A percentile compares a stretch with the other conserved stretches of the same genome.
Conservation (phyloP, 2,329 filamentous ascomycete genomes). For the Sporothrix brunneoviolacea region DNA sequence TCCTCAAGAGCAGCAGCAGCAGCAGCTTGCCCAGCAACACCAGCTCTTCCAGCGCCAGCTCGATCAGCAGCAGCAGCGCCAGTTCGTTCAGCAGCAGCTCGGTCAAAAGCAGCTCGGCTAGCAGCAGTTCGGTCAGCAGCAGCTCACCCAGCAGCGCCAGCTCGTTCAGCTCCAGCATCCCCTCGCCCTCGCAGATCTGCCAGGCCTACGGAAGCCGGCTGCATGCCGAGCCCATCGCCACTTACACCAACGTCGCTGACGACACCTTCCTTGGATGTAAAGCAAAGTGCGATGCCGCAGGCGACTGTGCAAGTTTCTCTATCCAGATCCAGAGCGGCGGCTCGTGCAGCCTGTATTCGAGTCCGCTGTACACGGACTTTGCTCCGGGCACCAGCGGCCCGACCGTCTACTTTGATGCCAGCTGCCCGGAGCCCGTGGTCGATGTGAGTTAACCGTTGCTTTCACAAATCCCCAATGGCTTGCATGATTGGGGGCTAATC, state of each 20-base stretch:
- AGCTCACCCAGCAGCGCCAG: neutral
- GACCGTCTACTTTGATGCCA: conserved; percentile 3
- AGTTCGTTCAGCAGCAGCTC: no score
- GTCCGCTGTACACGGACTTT: neutral
- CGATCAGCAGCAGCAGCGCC: no score
- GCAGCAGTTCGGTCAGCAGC: no score
- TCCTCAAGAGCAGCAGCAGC: no score
- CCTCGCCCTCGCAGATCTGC: conserved; percentile 1
- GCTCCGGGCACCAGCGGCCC: neutral
- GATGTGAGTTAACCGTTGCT: no score
- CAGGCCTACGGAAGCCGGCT: conserved; percentile 2
- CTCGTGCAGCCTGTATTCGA: conserved; percentile 2
- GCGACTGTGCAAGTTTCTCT: conserved; percentile 4
- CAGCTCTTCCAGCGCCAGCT: no score
- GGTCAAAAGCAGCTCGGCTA: no score
- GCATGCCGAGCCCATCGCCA: neutral
- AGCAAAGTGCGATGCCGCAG: neutral
- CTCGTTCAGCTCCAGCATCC: neutral
- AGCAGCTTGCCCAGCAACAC: neutral
- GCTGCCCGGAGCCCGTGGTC: conserved; percentile 8
- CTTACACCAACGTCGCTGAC: neutral
- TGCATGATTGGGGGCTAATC: no score
- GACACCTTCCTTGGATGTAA: conserved; percentile 10
- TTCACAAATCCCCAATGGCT: no score
- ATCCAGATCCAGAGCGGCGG: conserved; percentile 7